A percentile compares a stretch with the other conserved stretches of the same genome.
These are phyloP conservation scores for Fusarium transvaalense DNA, from an alignment of 2,329 filamentous ascomycete species.

Conservation along the genomic window DNA sequence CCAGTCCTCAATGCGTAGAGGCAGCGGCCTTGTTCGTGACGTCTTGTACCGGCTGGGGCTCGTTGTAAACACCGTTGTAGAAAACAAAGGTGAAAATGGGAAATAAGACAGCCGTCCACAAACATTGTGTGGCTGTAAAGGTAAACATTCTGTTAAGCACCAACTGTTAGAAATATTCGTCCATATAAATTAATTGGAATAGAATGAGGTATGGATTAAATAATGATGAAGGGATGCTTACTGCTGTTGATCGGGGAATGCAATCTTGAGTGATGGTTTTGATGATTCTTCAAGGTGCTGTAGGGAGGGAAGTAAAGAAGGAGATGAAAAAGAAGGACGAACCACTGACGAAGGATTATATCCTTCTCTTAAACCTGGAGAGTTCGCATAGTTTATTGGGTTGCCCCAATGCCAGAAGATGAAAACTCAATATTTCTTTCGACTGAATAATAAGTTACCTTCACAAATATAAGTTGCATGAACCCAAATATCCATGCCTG, in stretches of 20 bases:
- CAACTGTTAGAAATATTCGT: neutral
- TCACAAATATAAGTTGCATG: too few species aligned
- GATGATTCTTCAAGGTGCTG: too few species aligned
- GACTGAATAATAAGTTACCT: too few species aligned
- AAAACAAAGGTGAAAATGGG: neutral
- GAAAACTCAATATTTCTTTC: too few species aligned
- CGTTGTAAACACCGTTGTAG: neutral
- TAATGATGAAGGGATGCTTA: neutral
- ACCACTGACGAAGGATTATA: too few species aligned
- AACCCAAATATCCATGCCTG: too few species aligned
- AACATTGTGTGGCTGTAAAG: neutral
- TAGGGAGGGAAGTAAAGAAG: too few species aligned
- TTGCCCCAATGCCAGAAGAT: too few species aligned
- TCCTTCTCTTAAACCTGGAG: too few species aligned
- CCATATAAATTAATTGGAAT: too few species aligned
- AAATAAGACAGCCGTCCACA: neutral
- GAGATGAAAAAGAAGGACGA: neutral
- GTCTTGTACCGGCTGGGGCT: neutral
- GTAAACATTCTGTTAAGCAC: neutral
- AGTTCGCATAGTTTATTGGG: too few species aligned
- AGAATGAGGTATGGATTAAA: neutral
- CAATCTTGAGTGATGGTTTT: neutral
- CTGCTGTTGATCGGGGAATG: neutral
- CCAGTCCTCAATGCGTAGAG: neutral
- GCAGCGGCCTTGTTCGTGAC: neutral